A percentile compares a stretch with the other conserved stretches of the same genome.
Conservation (phyloP, 1,139 yeast species). For the Debaryomyces fabryi region DNA sequence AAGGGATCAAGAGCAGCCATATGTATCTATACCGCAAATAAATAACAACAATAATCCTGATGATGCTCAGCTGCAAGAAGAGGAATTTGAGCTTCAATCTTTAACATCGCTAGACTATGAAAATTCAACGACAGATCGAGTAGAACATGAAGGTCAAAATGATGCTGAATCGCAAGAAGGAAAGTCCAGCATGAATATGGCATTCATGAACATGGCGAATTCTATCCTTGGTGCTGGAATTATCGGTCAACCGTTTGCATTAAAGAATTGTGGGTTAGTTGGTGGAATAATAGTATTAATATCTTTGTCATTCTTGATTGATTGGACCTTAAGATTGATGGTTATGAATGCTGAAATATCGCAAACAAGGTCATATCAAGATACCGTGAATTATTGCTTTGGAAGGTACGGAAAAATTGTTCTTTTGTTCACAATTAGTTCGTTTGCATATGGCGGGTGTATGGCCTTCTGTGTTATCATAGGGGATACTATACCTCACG, state of each 20-base stretch:
- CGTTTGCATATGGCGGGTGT: slow-evolving; percentile 93
- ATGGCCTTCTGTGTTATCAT: slow-evolving; percentile 93
- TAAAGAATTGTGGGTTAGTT: slow-evolving; percentile 73
- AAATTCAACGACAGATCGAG: slow-evolving; percentile 12
- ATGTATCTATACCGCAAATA: slow-evolving; percentile 16
- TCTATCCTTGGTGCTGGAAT: slow-evolving; percentile 94
- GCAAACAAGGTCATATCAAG: slow-evolving; percentile 80
- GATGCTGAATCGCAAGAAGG: slow-evolving; percentile 23
- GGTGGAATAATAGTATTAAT: slow-evolving; percentile 71
- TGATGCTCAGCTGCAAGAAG: slow-evolving; percentile 15
- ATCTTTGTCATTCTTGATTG: slow-evolving; percentile 68
- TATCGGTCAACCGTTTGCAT: slow-evolving; percentile 91
- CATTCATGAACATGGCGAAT: slow-evolving; percentile 97
- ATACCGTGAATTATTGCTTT: slow-evolving; percentile 77
- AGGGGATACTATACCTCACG: slow-evolving; percentile 95
- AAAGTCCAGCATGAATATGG: slow-evolving; percentile 70
- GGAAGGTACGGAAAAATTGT: slow-evolving; percentile 72
- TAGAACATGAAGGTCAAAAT: slow-evolving; percentile 7
- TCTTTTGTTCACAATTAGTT: slow-evolving; percentile 74
- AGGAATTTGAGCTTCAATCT: slow-evolving; percentile 31
- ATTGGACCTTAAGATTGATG: slow-evolving; percentile 81
- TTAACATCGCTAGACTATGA: slow-evolving; percentile 27
- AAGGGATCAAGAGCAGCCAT: slow-evolving; percentile 9
- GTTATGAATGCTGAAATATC: slow-evolving; percentile 82
- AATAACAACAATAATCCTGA: slow-evolving; percentile 9